phyloP scores from a whole-genome alignment of 257 asterid genomes.

The Penstemon barbatus region DNA sequence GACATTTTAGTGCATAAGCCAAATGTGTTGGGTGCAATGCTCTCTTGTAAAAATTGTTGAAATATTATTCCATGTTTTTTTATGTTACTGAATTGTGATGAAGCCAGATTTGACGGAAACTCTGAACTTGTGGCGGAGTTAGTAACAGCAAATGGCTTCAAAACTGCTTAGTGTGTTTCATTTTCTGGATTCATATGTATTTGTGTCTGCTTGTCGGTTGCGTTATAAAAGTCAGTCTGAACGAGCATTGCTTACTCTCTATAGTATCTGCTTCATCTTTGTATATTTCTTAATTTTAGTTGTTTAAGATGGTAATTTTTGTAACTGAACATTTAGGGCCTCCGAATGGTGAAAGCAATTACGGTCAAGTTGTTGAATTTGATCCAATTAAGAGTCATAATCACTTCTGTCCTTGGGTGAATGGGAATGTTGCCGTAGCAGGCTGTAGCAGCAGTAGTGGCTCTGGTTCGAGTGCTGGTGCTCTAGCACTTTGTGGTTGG shows the following conservation, averaged over 20 bases:
- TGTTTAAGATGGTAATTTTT: conserved; percentile 23
- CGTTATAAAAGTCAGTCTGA: conserved; percentile 10
- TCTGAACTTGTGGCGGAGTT: conserved; percentile 97
- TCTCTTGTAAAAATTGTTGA: neutral
- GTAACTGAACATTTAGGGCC: conserved; percentile 56
- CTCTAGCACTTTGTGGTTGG: conserved; percentile 91
- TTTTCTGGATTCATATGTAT: conserved; percentile 8
- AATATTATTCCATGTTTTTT: conserved; percentile 2
- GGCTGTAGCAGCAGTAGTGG: conserved; percentile 80
- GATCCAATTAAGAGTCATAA: conserved; percentile 95
- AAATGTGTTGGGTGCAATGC: neutral
- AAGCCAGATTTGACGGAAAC: conserved; percentile 99
- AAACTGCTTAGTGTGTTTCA: conserved; percentile 53
- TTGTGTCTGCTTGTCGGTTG: conserved; percentile 9
- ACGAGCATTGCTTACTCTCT: conserved; percentile 3
- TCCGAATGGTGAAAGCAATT: conserved; percentile 88
- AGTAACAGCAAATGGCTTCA: conserved; percentile 87
- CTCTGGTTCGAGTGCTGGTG: conserved; percentile 73
- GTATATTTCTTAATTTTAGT: conserved; percentile 11
- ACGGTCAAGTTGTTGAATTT: conserved; percentile 82
- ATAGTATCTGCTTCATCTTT: conserved; percentile 18
- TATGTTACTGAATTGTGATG: conserved; percentile 49
- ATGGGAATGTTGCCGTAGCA: conserved; percentile 99
- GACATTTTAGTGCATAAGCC: neutral
- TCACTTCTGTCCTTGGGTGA: conserved; percentile 96